A percentile compares a stretch with the other conserved stretches of the same genome.
Evolutionary conservation across 768 basidiomycete species (phyloP).

Genomic region (Cystoderma amianthinum): DNA sequence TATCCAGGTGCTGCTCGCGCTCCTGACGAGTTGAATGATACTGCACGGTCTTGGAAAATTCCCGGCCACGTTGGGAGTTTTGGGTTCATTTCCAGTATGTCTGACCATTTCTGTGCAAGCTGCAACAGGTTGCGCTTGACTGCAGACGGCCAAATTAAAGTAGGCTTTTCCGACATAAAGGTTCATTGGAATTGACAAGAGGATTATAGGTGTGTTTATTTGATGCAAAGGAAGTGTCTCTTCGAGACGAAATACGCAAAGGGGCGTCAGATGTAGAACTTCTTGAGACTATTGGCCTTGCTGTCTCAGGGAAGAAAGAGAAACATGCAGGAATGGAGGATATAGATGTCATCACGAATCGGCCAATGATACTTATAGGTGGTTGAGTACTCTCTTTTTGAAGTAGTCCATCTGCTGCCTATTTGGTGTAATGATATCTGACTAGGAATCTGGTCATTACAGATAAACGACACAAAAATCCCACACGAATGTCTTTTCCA

Average conservation of each 20-base stretch:
- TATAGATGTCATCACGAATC: slow-evolving; percentile 69
- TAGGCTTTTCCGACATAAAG: too few species aligned
- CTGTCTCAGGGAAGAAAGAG: slow-evolving; percentile 66
- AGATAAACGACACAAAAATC: neutral
- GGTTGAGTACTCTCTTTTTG: slow-evolving; percentile 62
- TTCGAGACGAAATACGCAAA: slow-evolving; percentile 65
- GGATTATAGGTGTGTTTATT: slow-evolving; percentile 75
- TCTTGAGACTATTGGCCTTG: slow-evolving; percentile 51
- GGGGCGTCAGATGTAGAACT: slow-evolving; percentile 62
- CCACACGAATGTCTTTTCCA: too few species aligned
- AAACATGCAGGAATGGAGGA: slow-evolving; percentile 83
- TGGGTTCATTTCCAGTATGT: slow-evolving; percentile 94
- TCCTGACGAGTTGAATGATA: slow-evolving; percentile 68
- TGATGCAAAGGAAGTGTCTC: slow-evolving; percentile 76
- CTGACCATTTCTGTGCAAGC: slow-evolving; percentile 83
- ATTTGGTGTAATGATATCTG: too few species aligned
- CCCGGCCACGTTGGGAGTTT: slow-evolving; percentile 64
- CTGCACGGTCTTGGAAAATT: slow-evolving; percentile 74
- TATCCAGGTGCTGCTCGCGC: slow-evolving; percentile 51
- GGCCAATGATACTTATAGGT: slow-evolving; percentile 91
- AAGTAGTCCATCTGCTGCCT: neutral
- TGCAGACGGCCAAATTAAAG: slow-evolving; percentile 91
- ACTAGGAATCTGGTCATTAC: too few species aligned
- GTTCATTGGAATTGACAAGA: too few species aligned
- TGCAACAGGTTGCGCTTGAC: slow-evolving; percentile 83